Percentiles rank a stretch among this genome's conserved stretches.
phyloP scores from a whole-genome alignment of 2,329 filamentous ascomycete genomes.

The Aspergillus brunneoviolaceus region DNA sequence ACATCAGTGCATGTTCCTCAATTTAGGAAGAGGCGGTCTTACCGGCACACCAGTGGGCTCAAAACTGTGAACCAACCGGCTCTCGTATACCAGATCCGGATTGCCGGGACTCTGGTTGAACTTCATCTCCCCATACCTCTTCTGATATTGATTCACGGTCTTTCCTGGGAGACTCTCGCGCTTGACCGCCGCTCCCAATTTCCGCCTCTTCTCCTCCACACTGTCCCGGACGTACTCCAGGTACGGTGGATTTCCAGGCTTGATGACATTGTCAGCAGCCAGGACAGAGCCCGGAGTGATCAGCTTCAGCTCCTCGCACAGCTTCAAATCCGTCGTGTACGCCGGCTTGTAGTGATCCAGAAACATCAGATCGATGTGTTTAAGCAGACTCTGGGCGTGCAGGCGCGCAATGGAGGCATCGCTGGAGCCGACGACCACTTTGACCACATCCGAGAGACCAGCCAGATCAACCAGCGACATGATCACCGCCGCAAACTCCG shows the following conservation, averaged over 20 bases:
- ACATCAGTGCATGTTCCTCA: not conserved
- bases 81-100: not conserved
- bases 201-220: constrained; percentile 56
- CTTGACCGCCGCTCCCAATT: not conserved
- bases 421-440: constrained; percentile 67
- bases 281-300: constrained; percentile 49
- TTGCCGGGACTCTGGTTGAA: not conserved
- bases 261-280: constrained; percentile 45
- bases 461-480: constrained; percentile 68
- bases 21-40: not conserved
- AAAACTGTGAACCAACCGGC: not conserved
- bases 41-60: not conserved
- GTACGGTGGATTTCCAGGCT: constrained; percentile 46
- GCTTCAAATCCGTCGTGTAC: constrained; percentile 71
- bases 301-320: constrained; percentile 69
- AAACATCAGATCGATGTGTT: constrained; percentile 69
- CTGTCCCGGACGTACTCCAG: constrained; percentile 65
- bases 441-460: constrained; percentile 66
- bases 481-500: constrained; percentile 70
- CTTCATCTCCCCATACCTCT: not conserved
- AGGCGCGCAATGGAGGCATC: constrained; percentile 63
- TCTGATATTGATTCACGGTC: not conserved
- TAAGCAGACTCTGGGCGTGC: constrained; percentile 51
- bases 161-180: not conserved
- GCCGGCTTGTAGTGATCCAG: constrained; percentile 77